Conservation (phyloP, 371 early-diverging fungal species). For the Mortierella sp. region DNA sequence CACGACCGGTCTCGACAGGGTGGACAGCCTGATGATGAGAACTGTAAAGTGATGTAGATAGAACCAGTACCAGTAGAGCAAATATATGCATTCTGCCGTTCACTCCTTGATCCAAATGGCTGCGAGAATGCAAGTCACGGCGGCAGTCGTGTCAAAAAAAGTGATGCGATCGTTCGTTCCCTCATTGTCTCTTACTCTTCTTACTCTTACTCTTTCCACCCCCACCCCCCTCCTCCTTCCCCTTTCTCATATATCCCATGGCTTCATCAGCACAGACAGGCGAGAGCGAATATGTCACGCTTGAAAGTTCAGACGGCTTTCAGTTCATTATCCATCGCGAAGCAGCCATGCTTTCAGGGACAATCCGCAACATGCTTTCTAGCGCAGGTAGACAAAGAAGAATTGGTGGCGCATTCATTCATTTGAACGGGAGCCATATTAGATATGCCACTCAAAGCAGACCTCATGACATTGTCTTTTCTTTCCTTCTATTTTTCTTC, state of each 20-base stretch:
- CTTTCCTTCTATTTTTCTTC: background rate
- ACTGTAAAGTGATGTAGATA: slow-evolving; percentile 7
- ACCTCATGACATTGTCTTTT: background rate
- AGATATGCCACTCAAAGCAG: too few relatives aligned
- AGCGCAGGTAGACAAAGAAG: slow-evolving; percentile 70
- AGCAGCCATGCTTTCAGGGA: slow-evolving; percentile 91
- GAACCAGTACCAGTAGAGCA: too few relatives aligned
- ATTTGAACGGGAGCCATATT: too few relatives aligned
- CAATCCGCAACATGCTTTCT: slow-evolving; percentile 92
- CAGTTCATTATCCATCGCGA: slow-evolving; percentile 88
- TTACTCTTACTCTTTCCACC: too few relatives aligned
- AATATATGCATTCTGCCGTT: too few relatives aligned
- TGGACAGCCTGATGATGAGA: slow-evolving; percentile 8
- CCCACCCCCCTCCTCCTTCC: too few relatives aligned
- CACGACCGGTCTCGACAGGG: slow-evolving; percentile 39
- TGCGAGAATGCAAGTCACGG: too few relatives aligned
- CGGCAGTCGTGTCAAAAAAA: too few relatives aligned
- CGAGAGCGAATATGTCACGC: slow-evolving; percentile 70
- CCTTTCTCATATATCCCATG: slow-evolving; percentile 4
- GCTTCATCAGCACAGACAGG: slow-evolving; percentile 14
- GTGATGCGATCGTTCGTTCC: too few relatives aligned
- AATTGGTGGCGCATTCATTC: slow-evolving; percentile 29
- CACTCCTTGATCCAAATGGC: too few relatives aligned
- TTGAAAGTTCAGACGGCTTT: slow-evolving; percentile 91
- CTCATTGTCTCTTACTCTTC: too few relatives aligned